Evolutionary conservation across 805 yeast genomes (phyloP).

Genomic region (Maudiozyma saulgeensis): DNA sequence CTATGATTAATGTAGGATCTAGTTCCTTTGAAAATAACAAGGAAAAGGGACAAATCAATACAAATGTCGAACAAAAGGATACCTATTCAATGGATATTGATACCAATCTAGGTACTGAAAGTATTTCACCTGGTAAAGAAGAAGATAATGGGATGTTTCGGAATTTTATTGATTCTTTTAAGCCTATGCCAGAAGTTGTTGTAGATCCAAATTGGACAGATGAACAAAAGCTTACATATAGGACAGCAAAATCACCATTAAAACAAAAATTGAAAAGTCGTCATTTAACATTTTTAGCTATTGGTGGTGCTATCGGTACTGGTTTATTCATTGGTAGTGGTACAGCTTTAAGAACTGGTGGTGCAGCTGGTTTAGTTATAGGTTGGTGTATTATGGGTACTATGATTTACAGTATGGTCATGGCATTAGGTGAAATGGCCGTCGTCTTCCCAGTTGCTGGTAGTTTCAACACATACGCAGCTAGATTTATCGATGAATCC

Average conservation of each 20-base stretch:
- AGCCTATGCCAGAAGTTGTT: constrained; percentile 11
- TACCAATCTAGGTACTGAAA: not conserved
- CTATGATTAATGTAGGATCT: not conserved
- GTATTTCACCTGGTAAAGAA: not conserved
- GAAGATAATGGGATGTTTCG: constrained; percentile 1
- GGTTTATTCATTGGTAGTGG: constrained; percentile 73
- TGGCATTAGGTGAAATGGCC: constrained; percentile 52
- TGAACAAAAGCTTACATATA: constrained; percentile 38
- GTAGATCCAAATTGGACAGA: constrained; percentile 33
- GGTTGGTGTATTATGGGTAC: constrained; percentile 47
- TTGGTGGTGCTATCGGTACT: constrained; percentile 67
- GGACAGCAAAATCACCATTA: constrained; percentile 47
- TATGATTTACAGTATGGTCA: constrained; percentile 49
- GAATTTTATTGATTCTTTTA: constrained; percentile 8
- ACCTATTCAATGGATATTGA: constrained; percentile 2
- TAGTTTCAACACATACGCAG: constrained; percentile 52
- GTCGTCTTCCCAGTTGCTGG: constrained; percentile 56
- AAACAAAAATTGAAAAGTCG: constrained; percentile 44
- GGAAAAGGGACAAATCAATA: not conserved
- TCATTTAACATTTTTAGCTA: constrained; percentile 55
- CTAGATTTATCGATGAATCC: constrained; percentile 50
- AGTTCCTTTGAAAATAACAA: not conserved
- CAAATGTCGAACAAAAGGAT: constrained; percentile 1
- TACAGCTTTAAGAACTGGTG: constrained; percentile 49
- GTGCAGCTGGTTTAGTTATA: constrained; percentile 53